Evolutionary conservation across 257 asterid species (phyloP), one percentile per base, ranked within the genome.

Genomic region (Galeopsis tetrahit): DNA sequence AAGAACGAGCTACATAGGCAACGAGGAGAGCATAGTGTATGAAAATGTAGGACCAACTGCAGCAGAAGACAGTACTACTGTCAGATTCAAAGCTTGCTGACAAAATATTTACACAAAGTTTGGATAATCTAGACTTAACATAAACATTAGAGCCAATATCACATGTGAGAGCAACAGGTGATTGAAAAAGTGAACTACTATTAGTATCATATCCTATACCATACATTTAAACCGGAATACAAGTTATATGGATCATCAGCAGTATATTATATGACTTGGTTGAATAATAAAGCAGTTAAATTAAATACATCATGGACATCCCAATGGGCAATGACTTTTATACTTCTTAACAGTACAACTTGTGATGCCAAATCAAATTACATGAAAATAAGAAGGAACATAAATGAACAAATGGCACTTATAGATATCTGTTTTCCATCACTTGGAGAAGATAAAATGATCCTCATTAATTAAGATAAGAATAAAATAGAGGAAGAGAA

Each of bases 21-120:
- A 93, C 93, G 43, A 93, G 96, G 79, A 93, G 98, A 5, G 97
- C 94, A 42, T 93, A 93, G 74, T 93, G 98, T 69, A 93, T 93
- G 83, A 91, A 91, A 68, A 91, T 85, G 85, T 93, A 91, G 55
- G 98, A 86, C 96, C 96, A 90, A 85, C 98, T 93, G 98, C 87
- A 76, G 77, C 66, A 73, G 66, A 79, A 73, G 57, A 73, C 11
- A 58, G 21, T 11, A 70, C 28, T 9, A 52, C 28, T 48, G 75
- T 82, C 74, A 80, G 77, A 64, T 66, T 58, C 69, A 74, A 68
- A 49, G 44, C 39, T 69, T 17, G 21, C 48, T 46, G n/a, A 34
- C 35, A 71, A 71, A 34, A 10, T 28, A 17, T 33, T 17, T 11
- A 13, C 28, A 14, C 5, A 48, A 32, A 21, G 40, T 33, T 13